phyloP scores from a whole-genome alignment of 139 green algal genomes.

The Chloropicon primus region DNA sequence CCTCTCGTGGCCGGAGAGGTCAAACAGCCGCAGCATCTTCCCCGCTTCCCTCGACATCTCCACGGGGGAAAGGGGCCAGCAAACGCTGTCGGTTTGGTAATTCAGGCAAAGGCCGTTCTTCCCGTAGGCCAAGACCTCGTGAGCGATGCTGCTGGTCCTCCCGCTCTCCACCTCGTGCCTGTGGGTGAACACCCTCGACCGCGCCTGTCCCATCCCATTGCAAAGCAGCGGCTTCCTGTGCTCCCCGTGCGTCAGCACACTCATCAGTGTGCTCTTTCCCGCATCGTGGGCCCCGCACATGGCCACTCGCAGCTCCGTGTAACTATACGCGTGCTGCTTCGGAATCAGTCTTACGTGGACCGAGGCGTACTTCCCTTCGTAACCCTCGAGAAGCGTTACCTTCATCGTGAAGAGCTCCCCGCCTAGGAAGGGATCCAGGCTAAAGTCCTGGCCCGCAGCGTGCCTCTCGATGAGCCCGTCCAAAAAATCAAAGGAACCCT shows the following conservation, averaged over 20 bases:
- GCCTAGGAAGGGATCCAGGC: no score
- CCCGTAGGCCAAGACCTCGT: conserved; percentile 59
- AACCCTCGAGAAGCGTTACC: background rate
- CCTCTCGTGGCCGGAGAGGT: conserved; percentile 63
- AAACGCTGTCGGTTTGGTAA: conserved; percentile 9
- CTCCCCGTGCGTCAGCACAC: conserved; percentile 53
- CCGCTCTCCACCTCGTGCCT: conserved; percentile 81
- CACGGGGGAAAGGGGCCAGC: background rate
- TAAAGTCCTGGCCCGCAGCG: background rate
- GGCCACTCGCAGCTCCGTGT: background rate
- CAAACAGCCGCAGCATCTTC: conserved; percentile 56
- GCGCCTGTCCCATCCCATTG: conserved; percentile 51
- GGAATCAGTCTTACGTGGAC: background rate
- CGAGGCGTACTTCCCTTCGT: background rate
- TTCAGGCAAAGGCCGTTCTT: conserved; percentile 30
- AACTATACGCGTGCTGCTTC: background rate
- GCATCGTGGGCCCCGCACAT: background rate
- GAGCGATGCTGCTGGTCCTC: conserved; percentile 27
- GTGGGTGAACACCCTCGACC: conserved; percentile 60
- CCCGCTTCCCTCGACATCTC: background rate
- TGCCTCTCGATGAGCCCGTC: background rate
- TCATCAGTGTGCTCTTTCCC: conserved; percentile 68
- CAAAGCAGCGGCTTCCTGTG: conserved; percentile 54
- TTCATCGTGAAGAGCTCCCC: background rate
- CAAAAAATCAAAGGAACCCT: background rate